Evolutionary conservation across 2,329 filamentous ascomycete genomes (phyloP).

Genomic region (Fusarium subglutinans): DNA sequence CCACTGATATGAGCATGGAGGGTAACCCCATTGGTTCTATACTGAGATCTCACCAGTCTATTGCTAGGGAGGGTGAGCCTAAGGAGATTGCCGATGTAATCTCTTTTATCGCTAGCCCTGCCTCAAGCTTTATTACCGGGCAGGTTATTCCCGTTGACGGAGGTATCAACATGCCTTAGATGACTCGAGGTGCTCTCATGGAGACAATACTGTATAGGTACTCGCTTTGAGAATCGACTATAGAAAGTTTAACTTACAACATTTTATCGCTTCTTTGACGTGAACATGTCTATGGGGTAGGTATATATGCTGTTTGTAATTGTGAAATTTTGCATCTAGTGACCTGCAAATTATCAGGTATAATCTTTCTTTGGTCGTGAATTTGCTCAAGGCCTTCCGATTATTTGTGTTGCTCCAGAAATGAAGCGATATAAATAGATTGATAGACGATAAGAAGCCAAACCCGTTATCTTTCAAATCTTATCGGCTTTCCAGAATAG

Average conservation of each 20-base stretch:
- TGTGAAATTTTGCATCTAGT: accelerated
- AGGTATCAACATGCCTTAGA: slow-evolving; percentile 3
- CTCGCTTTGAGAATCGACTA: background rate
- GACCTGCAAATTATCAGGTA: no score
- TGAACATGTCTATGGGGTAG: no score
- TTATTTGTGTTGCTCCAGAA: no score
- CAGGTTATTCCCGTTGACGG: slow-evolving; percentile 14
- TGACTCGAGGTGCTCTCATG: accelerated
- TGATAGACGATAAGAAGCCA: background rate
- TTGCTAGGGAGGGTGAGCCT: background rate
- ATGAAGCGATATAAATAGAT: background rate
- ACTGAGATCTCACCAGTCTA: slow-evolving; percentile 2
- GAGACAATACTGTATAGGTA: accelerated
- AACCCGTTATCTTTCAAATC: background rate
- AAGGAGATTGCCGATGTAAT: background rate
- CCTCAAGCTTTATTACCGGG: slow-evolving; percentile 9
- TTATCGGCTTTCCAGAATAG: background rate
- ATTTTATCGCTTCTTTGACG: accelerated
- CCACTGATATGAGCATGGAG: slow-evolving; percentile 9
- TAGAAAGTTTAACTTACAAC: background rate
- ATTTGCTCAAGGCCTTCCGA: background rate
- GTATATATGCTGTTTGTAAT: no score
- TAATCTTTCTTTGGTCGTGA: accelerated
- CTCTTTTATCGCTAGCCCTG: slow-evolving; percentile 3
- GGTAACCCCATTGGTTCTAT: background rate